Evolutionary conservation across 495 filamentous ascomycete genomes (phyloP), one percentile per base, ranked within the genome.

Genomic region (Stereocaulon alpinum): DNA sequence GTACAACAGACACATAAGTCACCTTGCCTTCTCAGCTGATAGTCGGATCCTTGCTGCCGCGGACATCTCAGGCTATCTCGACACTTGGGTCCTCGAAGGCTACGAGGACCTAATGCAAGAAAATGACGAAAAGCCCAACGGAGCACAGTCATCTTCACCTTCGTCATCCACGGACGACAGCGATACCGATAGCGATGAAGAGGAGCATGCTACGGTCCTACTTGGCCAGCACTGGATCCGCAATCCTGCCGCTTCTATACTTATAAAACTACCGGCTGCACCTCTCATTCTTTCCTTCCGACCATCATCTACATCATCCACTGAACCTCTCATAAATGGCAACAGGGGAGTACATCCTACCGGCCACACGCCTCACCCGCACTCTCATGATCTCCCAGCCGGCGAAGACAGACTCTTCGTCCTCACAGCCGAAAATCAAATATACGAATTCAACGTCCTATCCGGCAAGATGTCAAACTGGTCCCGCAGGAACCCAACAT

Each of bases 61-160:
- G 40, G 94, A 96, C 70, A 68, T 97, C 24, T 83, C 85, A 51
- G 94, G 94, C 30, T 86, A 84, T 69, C 78, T 99, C 32, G 91
- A 96, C 67, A 88, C 84, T 15, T 99, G 89, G 84, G 71, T 87
- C 5, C 70, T 96, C 32, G 76, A 81, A 59, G 78, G 76, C 42
- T 77, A 76, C 24, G 73, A 77, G 64, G 77, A 78, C 45, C 50
- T 68, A 5, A 57, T 20, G 30, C 63, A 68, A 45, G 30, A 34
- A 12, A 44, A 58, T 2, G 44, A 50, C 50, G 63, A 68, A 42
- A 48, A 59, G 22, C 55, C 63, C 54, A 55, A 64, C 24, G 64
- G 67, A 52, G 59, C 47, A 18, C 42, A 63, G 10, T 68, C 67
- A n/a, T 69, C 71, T 10, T 72, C 68, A n/a, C 69, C 71, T 10